These are phyloP conservation scores for Entomortierella lignicola DNA, from an alignment of 192 early-diverging fungal species.

Conservation along the genomic window DNA sequence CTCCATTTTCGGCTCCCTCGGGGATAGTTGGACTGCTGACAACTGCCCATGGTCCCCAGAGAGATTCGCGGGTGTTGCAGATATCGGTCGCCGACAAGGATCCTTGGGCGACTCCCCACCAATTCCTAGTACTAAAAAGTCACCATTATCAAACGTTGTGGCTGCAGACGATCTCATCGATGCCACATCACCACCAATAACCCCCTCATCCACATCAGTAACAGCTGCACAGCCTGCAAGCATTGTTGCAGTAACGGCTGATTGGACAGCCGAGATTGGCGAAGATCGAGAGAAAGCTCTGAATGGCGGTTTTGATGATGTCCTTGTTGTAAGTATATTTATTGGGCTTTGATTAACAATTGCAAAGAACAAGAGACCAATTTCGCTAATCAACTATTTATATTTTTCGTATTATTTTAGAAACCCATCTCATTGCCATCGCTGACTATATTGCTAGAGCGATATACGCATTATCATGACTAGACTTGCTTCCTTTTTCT, in stretches of 20 bases:
- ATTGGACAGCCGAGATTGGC: conserved; percentile 38
- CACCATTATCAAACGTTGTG: neutral
- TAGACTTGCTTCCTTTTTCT: neutral
- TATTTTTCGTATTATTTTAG: neutral
- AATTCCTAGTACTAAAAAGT: neutral
- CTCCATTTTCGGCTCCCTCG: neutral
- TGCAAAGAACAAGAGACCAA: neutral
- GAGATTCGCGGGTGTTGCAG: conserved; percentile 24
- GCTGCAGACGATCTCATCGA: neutral
- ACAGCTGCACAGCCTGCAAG: conserved; percentile 17
- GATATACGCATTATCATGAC: conserved; percentile 28
- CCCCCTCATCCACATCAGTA: neutral
- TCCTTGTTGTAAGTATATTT: conserved; percentile 35
- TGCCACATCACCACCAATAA: neutral
- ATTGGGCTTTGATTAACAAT: neutral
- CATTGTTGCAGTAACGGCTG: conserved; percentile 41
- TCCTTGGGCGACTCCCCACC: neutral
- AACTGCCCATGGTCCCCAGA: conserved; percentile 37
- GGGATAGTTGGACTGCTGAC: conserved; percentile 16
- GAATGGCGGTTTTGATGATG: conserved; percentile 45
- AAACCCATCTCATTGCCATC: conserved; percentile 52
- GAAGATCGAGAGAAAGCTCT: conserved; percentile 44
- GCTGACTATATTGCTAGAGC: conserved; percentile 29
- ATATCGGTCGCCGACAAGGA: conserved; percentile 6
- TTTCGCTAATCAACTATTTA: neutral